Base-by-base conservation (phyloP, 306 rosid genomes). In the Cucumis cinereus region DNA sequence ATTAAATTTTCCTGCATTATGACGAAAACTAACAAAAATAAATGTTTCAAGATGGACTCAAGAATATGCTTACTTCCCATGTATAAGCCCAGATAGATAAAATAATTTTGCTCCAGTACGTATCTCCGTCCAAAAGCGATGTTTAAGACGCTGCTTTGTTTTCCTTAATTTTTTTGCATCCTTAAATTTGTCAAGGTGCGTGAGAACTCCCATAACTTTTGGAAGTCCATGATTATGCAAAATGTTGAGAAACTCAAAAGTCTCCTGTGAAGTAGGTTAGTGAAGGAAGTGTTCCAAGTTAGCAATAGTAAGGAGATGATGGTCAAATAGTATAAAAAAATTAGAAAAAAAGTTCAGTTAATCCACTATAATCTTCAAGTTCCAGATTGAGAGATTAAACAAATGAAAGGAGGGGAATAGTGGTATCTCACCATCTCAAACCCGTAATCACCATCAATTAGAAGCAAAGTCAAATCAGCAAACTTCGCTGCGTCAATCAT, bases 221-320 rank as follows among this genome's bases (percentile, higher is more conserved):
- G 98, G 97, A 77, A 94, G 89, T 49, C 98, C 97, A 77, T 94
- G 98, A 75, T 84, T 89, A 87, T 91, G 97, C 84, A 94, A 86
- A 67, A 94, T 86, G 63, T 94, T 91, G 64, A 94, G 97, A 82
- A 94, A 94, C 80, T 94, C 98, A 89, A 94, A 91, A 17, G 98
- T 94, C 80, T 94, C 98, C 98, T 93, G 87, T 47, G 38, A 69
- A 6, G 40, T 70, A 15, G 75, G 40, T 22, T 43, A 68, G 55
- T 20, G 54, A 49, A n/a, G 36, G 17, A 40, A 68, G 14, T 22
- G 30, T 40, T 13, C 54, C 66, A 83, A 83, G 52, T 55, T 19
- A 26, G 45, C 59, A 30, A 16, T 40, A 70, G 20, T 64, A 66
- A 75, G 72, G 13, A 82, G 60, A 41, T 10, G 45, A 75, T 4